Evolutionary conservation across 2,329 filamentous ascomycete species (phyloP), one percentile per base, ranked within the genome.

Genomic region (Plectosphaerella sp.): DNA sequence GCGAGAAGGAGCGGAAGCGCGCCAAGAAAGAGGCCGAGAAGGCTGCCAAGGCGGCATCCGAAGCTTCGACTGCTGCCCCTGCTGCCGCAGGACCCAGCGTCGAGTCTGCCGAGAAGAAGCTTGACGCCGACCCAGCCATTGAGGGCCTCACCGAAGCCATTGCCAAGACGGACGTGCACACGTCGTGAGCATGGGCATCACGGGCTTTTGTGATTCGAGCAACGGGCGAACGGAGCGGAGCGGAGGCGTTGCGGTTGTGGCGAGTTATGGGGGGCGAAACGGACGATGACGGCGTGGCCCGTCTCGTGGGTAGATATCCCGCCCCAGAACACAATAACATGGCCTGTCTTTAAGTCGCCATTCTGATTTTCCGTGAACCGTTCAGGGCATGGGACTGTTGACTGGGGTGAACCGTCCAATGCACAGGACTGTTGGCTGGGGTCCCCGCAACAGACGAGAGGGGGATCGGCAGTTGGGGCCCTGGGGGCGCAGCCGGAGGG

Each of bases 1-100:
- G 70, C 56, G 76, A 78, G 59, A 78, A 78, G 70, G 72, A 77
- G 57, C 71, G 73, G 58, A 77, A 77, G 67, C 69, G 68, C 52
- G 64, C 64, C 33, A 70, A 73, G 61, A 71, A 72, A 58, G 62
- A 62, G 52, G 60, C 60, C 3, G 58, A 56, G 16, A 62, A 67
- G 57, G 62, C 61, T 14, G 61, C 60, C 45, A 58, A 62, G 55
- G 52, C 55, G 9, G 50, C 54, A 10, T 35, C 52, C 8, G 55
- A 10, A 14, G 41, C 16, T 18, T 16, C 41, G 7, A 50, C 57
- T 12, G 58, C 53, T 49, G 45, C 49, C 24, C 52, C 45, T 36
- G 49, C 49, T 12, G 51, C 25, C 2, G 45, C 50, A 6, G 41
- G 41, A 12, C 41, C 41, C n/a, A 56, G 55, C n/a, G 61, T 62